Conservation (phyloP, 768 basidiomycete genomes). For the Russula virescens region DNA sequence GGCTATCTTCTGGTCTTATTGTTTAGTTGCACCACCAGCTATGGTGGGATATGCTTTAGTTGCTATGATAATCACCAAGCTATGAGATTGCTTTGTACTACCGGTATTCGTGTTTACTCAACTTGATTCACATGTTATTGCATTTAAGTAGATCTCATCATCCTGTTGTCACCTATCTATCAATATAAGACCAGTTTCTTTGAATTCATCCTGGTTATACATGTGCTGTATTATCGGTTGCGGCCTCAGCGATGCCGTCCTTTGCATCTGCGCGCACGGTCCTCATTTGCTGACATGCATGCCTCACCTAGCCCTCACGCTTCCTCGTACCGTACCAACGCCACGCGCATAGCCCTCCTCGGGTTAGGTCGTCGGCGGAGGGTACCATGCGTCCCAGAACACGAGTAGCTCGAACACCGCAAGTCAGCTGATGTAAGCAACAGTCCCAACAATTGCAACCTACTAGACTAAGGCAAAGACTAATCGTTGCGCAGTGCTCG, state of each 20-base stretch:
- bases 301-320: neutral
- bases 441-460: no score
- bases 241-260: neutral
- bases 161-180: no score
- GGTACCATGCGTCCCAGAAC: conserved; percentile 16
- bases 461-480: no score
- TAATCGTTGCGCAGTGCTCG: no score
- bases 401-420: conserved; percentile 1
- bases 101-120: conserved; percentile 1
- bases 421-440: no score
- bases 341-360: conserved; percentile 8
- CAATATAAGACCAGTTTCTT: neutral
- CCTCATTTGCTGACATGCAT: neutral
- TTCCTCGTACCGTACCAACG: neutral
- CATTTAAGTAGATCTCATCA: neutral
- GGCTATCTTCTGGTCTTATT: conserved; percentile 93
- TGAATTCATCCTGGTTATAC: neutral
- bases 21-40: conserved; percentile 80
- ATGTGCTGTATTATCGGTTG: neutral
- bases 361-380: conserved; percentile 10
- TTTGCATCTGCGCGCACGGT: neutral
- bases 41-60: conserved; percentile 72
- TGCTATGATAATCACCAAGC: conserved; percentile 56
- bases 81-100: conserved; percentile 30
- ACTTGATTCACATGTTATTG: neutral